phyloP scores from a whole-genome alignment of 768 basidiomycete species.

The Chalciporus piperatus region DNA sequence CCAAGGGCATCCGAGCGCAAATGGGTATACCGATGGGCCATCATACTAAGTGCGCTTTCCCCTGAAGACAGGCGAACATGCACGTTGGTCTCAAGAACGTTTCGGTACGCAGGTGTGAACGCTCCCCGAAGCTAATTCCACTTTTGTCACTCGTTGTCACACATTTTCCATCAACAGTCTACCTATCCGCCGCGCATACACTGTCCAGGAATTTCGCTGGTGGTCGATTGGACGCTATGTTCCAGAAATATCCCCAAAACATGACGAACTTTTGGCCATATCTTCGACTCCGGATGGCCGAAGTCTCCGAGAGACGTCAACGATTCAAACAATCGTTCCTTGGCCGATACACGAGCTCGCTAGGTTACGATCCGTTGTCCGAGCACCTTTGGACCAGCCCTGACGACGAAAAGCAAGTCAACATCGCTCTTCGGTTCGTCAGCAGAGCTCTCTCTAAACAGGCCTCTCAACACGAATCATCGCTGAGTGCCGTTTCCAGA shows the following conservation, averaged over 20 bases:
- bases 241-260: slow-evolving; percentile 38
- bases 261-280: slow-evolving; percentile 77
- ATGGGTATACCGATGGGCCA: slow-evolving; percentile 47
- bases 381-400: slow-evolving; percentile 56
- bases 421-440: slow-evolving; percentile 54
- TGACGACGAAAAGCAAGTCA: slow-evolving; percentile 54
- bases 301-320: slow-evolving; percentile 36
- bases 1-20: slow-evolving; percentile 59
- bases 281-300: slow-evolving; percentile 47
- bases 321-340: slow-evolving; percentile 54
- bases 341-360: slow-evolving; percentile 29
- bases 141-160: neutral
- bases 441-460: neutral
- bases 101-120: slow-evolving; percentile 59
- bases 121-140: neutral
- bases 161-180: slow-evolving; percentile 40
- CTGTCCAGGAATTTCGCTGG: slow-evolving; percentile 50
- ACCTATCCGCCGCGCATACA: slow-evolving; percentile 55
- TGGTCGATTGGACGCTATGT: slow-evolving; percentile 39
- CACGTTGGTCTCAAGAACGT: slow-evolving; percentile 52
- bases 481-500: slow-evolving; percentile 34
- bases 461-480: neutral
- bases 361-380: slow-evolving; percentile 37
- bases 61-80: slow-evolving; percentile 44
- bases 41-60: slow-evolving; percentile 51